Conservation (phyloP, 2,329 filamentous ascomycete species). For the Colletotrichum magnum region DNA sequence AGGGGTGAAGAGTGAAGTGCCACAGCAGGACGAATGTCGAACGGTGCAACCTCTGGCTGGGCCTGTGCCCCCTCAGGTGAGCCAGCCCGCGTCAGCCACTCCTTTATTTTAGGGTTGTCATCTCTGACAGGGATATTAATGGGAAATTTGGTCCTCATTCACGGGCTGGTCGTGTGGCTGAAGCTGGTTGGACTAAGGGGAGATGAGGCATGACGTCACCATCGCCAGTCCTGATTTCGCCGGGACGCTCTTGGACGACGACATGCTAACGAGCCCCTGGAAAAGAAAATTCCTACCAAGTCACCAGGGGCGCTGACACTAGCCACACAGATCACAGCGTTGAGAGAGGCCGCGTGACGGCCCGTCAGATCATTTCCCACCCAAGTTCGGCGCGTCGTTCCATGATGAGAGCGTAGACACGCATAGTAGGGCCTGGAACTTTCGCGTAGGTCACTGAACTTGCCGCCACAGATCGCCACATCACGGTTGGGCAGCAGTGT, state of each 20-base stretch:
- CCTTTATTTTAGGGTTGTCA: background rate
- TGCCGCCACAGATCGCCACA: no score
- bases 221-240: background rate
- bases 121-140: background rate
- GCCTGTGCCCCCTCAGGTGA: background rate
- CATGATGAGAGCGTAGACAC: no score
- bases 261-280: background rate
- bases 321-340: conserved; percentile 30
- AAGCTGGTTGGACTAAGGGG: conserved; percentile 28
- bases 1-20: background rate
- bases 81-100: background rate
- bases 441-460: no score
- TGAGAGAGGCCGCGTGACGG: conserved; percentile 31
- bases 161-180: conserved; percentile 30
- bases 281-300: background rate
- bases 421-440: no score
- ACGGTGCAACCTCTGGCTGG: conserved; percentile 1
- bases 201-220: conserved; percentile 32
- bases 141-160: conserved; percentile 25
- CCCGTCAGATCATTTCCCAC: background rate
- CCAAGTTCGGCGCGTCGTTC: no score
- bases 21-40: background rate
- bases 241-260: background rate
- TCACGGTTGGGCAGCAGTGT: no score
- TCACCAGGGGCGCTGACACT: conserved; percentile 7